These are phyloP conservation scores for Sugiyamaella marilandica DNA, from an alignment of 805 yeast species.

Conservation along the genomic window DNA sequence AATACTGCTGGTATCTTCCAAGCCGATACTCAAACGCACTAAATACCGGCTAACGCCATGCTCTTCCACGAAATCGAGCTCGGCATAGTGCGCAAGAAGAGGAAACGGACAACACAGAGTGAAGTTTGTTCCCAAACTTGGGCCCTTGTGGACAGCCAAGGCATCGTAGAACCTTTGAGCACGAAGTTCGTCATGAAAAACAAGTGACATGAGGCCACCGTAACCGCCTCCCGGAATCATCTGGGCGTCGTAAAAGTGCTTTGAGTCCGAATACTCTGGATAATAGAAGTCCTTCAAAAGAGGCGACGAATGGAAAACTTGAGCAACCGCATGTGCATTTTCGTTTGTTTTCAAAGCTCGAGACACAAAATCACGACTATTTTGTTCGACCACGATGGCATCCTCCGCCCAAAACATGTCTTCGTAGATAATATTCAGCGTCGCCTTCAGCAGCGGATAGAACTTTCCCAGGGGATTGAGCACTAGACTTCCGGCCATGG, in stretches of 20 bases:
- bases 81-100: conserved; percentile 77
- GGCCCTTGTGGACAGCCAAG: conserved; percentile 73
- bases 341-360: conserved; percentile 45
- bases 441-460: conserved; percentile 47
- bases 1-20: conserved; percentile 42
- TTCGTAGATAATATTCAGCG: conserved; percentile 52
- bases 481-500: conserved; percentile 87
- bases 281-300: conserved; percentile 64
- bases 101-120: conserved; percentile 88
- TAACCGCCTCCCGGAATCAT: conserved; percentile 73
- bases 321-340: conserved; percentile 38
- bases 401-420: conserved; percentile 92
- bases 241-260: conserved; percentile 62
- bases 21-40: conserved; percentile 78
- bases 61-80: conserved; percentile 68
- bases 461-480: conserved; percentile 60
- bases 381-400: conserved; percentile 84
- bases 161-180: conserved; percentile 74
- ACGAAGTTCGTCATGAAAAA: conserved; percentile 56
- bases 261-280: conserved; percentile 56
- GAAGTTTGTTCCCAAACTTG: conserved; percentile 88
- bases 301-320: conserved; percentile 30
- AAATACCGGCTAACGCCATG: conserved; percentile 80
- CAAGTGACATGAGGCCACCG: conserved; percentile 77
- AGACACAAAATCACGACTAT: conserved; percentile 78